Evolutionary conservation across 257 asterid genomes (phyloP).

Genomic region (Capsicum chinense): DNA sequence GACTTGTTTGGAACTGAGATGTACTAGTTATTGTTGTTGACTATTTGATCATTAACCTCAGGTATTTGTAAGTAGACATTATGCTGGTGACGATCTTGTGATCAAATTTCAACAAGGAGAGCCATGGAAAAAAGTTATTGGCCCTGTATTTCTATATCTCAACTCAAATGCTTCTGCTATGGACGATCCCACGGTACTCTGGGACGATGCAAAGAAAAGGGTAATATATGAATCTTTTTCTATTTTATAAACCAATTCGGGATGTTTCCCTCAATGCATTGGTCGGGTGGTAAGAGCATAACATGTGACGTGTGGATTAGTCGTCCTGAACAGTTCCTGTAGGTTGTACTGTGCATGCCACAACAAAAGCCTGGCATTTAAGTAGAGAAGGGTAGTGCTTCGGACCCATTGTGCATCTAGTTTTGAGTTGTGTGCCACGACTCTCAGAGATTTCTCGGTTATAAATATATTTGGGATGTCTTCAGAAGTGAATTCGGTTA

Average conservation of each 20-base stretch:
- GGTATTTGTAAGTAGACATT: constrained; percentile 93
- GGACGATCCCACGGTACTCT: constrained; percentile 53
- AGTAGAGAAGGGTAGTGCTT: too few species aligned
- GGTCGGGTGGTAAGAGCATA: too few species aligned
- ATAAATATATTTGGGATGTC: too few species aligned
- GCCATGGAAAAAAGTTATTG: constrained; percentile 84
- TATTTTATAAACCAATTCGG: too few species aligned
- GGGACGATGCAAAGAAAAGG: constrained; percentile 72
- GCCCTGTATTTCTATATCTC: constrained; percentile 69
- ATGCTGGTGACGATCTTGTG: constrained; percentile 57
- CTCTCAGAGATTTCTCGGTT: too few species aligned
- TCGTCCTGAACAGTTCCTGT: too few species aligned
- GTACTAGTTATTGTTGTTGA: not conserved
- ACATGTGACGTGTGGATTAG: too few species aligned
- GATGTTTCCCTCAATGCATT: too few species aligned
- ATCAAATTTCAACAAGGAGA: constrained; percentile 62
- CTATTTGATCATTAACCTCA: constrained; percentile 23
- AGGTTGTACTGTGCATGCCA: too few species aligned
- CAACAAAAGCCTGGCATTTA: too few species aligned
- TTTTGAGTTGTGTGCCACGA: too few species aligned
- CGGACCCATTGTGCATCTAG: too few species aligned
- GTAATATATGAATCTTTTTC: not conserved
- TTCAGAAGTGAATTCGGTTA: not conserved
- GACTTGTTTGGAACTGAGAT: not conserved
- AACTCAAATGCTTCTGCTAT: constrained; percentile 48